Conservation (phyloP, 2,329 filamentous ascomycete species). For the Aspergillus tamarii region DNA sequence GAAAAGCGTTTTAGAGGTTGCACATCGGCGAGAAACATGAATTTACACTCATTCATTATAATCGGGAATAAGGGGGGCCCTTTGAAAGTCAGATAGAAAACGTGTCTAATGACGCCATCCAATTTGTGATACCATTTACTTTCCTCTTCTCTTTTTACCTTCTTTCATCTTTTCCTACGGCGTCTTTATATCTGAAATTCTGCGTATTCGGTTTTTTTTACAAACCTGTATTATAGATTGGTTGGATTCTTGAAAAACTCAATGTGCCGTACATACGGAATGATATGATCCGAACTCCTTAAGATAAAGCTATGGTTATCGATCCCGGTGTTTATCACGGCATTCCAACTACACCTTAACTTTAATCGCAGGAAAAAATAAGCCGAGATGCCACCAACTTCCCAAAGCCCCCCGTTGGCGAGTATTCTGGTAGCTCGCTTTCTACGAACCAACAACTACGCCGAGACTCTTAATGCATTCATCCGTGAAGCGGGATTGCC, state of each 20-base stretch:
- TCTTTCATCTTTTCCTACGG: background rate
- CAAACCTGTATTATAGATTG: background rate
- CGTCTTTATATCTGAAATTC: background rate
- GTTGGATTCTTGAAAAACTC: background rate
- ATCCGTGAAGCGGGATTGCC: conserved; percentile 59
- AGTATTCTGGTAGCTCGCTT: conserved; percentile 48
- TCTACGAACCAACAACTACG: conserved; percentile 46
- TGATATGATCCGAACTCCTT: background rate
- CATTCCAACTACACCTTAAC: background rate
- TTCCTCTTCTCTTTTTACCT: background rate
- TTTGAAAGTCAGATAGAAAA: conserved; percentile 1
- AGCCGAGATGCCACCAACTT: conserved; percentile 12
- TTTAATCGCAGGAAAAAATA: background rate
- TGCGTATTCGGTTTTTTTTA: background rate
- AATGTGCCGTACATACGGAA: background rate
- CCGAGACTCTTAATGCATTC: conserved; percentile 61
- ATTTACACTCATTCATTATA: background rate
- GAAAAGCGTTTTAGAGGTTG: conserved; percentile 27
- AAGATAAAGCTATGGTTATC: background rate
- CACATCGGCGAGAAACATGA: background rate
- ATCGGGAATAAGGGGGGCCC: background rate
- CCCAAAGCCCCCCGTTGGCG: conserved; percentile 25
- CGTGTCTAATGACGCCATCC: conserved; percentile 4
- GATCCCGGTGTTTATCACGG: conserved; percentile 3
- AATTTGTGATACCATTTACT: conserved; percentile 16